Base-by-base conservation (phyloP, 495 filamentous ascomycete genomes). In the Daldinia caldariorum region DNA sequence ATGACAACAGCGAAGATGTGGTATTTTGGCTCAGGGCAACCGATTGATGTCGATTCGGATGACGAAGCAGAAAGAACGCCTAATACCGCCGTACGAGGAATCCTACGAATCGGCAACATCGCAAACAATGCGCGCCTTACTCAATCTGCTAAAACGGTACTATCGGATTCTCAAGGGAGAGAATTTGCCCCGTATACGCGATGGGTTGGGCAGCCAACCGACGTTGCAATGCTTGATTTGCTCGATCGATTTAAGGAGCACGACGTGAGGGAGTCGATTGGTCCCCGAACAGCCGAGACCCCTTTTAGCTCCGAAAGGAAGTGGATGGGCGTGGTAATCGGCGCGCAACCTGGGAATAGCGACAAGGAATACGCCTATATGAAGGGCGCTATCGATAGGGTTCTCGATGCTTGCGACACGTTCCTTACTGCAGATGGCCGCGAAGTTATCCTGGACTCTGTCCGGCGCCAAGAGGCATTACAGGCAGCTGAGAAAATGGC, bases 1-100 rank as follows among this genome's bases (percentile, higher is more conserved):
- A 97, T 98, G 94, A 96, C 96, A 2, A 94, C 96, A 1, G 95
- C 94, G 16, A 96, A 97, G 73, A 89, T 98, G 82, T 99, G 95
- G 95, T 90, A 93, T 73, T 94, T 95, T 72, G 92, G 93, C 64
- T 86, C 87, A 22, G 77, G 82, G 0, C 83, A 83, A 16, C 89
- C 93, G 13, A 83, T 95, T 31, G 89, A 95, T 70, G 87, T 96
- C 7, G 87, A 90, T 51, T 89, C 87, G 26, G 90, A 92, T 54
- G 85, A 90, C 43, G 83, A 87, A 53, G 87, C 79, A 3, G 84
- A 87, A 54, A 80, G 81, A 43, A 85, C 88, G 32, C 88, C 90
- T 0, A 91, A 92, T 55, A 83, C 88, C 20, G 91, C 92, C 2
- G 91, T 90, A 18, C 83, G 88, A 50, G 91, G 90, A 16, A 90